These are phyloP conservation scores for Pleurotus pulmonarius DNA, from an alignment of 768 basidiomycete genomes.

Conservation along the genomic window DNA sequence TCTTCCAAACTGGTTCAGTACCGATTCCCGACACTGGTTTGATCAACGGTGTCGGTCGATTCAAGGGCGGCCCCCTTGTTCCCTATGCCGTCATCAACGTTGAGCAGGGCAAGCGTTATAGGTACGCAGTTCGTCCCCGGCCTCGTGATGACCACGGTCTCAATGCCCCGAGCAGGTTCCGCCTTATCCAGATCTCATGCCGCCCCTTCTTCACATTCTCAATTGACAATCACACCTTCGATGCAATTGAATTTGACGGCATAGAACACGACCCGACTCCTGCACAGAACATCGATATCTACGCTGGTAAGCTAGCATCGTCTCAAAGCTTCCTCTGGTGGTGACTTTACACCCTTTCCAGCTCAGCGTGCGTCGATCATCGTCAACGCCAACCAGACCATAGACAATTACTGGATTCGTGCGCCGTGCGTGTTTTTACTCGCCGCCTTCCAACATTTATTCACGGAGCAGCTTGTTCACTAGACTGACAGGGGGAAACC, in stretches of 20 bases:
- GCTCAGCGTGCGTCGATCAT: constrained; percentile 34
- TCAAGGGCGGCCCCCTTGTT: constrained; percentile 33
- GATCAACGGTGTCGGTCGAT: constrained; percentile 43
- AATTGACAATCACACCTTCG: constrained; percentile 32
- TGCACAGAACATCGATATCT: constrained; percentile 40
- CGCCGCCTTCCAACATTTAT: not conserved
- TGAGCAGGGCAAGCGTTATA: constrained; percentile 36
- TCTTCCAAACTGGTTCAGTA: constrained; percentile 27
- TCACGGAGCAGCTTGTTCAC: not conserved
- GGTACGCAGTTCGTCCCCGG: too few relatives aligned
- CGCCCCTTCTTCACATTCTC: constrained; percentile 36
- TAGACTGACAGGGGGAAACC: constrained; percentile 20
- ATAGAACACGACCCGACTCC: constrained; percentile 32
- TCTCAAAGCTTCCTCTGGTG: too few relatives aligned
- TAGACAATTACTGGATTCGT: constrained; percentile 43
- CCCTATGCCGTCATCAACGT: constrained; percentile 42
- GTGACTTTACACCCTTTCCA: constrained; percentile 6
- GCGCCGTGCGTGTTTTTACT: constrained; percentile 18
- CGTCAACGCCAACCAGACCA: constrained; percentile 36
- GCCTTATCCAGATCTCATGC: constrained; percentile 45
- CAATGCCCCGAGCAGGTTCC: constrained; percentile 33
- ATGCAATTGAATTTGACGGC: constrained; percentile 36
- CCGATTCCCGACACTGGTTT: constrained; percentile 37
- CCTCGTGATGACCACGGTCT: too few relatives aligned
- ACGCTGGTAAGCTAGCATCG: constrained; percentile 24